Base-by-base conservation (phyloP, 345 rosid species). In the Syzygium grande region DNA sequence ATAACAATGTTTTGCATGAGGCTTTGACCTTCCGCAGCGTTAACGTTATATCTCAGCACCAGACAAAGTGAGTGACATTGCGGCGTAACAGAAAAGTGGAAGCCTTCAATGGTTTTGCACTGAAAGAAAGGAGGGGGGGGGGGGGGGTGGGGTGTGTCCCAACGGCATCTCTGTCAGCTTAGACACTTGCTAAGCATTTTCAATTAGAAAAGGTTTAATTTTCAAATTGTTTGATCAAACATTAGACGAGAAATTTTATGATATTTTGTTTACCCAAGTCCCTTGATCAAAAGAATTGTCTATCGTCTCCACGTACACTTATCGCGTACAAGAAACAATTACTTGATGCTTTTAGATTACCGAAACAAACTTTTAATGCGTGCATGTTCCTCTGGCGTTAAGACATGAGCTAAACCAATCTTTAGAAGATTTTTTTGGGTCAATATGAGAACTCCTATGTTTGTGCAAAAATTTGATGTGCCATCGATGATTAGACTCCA, bases 231-330 rank as follows among this genome's bases (percentile, higher is more conserved):
- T 38, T 34, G 38, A 73, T 73, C 27, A 38, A 5, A 73, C 49
- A 38, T 73, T 38, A 19, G 14, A 73, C 22, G 25, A 38, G 80
- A 73, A 73, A 38, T n/a, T n/a, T 61, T 27, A 14, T 19, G 1
- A 5, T 11, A 27, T 59, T 59, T 59, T 1, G 10, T 4, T 0
- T 6, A 61, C 43, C 46, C 38, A 34, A 38, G 23, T 73, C 49
- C 0, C 83, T 25, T 19, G 38, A 38, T 73, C 5, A 38, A 0
- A 73, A 38, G 27, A 73, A 38, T 0, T 14, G 41, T 38, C 12
- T 19, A 41, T 38, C 16, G 11, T 16, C 3, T 12, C 3, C 49
- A 2, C 3, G 3, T 73, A 19, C 27, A 2, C 25, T 38, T 41
- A 4, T 38, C 25, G 16, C 0, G 49, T 23, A 38, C 25, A 2